Percentiles rank a stretch among this genome's conserved stretches.
Conservation (phyloP, 805 yeast genomes). For the Candida schatavii region DNA sequence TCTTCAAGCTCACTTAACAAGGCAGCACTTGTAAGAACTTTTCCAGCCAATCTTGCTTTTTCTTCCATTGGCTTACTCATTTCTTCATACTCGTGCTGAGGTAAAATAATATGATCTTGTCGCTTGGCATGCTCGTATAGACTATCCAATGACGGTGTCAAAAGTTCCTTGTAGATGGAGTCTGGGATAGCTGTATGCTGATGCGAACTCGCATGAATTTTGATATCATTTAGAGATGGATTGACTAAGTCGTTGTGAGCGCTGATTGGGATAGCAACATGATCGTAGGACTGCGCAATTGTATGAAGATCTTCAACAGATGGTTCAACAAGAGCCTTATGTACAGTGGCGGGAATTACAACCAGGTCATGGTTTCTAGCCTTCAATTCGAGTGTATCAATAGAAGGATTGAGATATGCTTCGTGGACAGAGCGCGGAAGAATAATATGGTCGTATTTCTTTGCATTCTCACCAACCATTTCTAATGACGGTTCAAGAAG, state of each 20-base stretch:
- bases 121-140: conserved; percentile 8
- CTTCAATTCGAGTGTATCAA: background rate
- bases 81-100: background rate
- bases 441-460: conserved; percentile 4
- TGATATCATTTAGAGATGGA: conserved; percentile 20
- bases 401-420: background rate
- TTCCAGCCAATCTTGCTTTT: conserved; percentile 2
- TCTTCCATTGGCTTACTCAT: background rate
- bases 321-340: conserved; percentile 6
- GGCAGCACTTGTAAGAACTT: conserved; percentile 11
- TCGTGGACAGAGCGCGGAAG: conserved; percentile 1
- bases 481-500: conserved; percentile 3
- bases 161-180: background rate
- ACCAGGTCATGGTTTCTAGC: conserved; percentile 14
- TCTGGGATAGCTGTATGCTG: background rate
- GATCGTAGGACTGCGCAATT: conserved; percentile 4
- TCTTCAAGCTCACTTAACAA: conserved; percentile 7
- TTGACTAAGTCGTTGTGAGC: conserved; percentile 2
- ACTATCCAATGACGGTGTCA: conserved; percentile 8
- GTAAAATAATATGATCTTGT: conserved; percentile 10
- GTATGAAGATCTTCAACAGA: conserved; percentile 18
- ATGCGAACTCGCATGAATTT: conserved; percentile 4
- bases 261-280: conserved; percentile 10
- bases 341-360: conserved; percentile 12
- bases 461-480: conserved; percentile 10